Conservation (phyloP, 345 rosid species). For the Nasturtium officinale region DNA sequence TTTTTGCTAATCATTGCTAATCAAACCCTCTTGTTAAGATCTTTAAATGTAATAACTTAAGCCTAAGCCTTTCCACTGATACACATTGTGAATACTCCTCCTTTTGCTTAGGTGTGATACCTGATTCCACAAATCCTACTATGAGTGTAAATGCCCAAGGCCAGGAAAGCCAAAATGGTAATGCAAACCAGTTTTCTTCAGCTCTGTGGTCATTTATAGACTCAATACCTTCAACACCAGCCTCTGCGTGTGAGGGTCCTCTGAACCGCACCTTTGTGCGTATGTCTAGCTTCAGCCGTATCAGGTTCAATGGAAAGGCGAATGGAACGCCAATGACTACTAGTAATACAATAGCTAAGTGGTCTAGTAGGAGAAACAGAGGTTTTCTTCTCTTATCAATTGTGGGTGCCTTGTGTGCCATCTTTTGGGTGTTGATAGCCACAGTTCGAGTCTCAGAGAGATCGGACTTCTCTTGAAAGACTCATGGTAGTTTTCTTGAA, state of each 20-base stretch:
- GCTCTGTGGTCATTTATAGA: conserved; percentile 82
- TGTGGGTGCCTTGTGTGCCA: conserved; percentile 67
- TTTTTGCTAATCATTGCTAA: conserved; percentile 10
- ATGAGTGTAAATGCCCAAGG: conserved; percentile 21
- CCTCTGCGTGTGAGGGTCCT: conserved; percentile 81
- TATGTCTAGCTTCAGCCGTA: conserved; percentile 85
- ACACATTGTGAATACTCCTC: conserved; percentile 20
- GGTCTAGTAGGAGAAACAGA: conserved; percentile 45
- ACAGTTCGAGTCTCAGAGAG: conserved; percentile 47
- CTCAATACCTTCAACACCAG: conserved; percentile 87
- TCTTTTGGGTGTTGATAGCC: conserved; percentile 69
- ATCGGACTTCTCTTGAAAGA: conserved; percentile 30
- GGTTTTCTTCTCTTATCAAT: conserved; percentile 60
- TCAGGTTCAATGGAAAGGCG: conserved; percentile 50
- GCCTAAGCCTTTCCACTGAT: conserved; percentile 27
- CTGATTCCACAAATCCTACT: conserved; percentile 23
- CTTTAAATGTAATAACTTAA: not conserved
- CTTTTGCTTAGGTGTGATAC: conserved; percentile 40
- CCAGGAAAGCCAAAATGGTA: conserved; percentile 26
- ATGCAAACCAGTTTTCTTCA: conserved; percentile 60
- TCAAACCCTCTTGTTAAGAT: conserved; percentile 6
- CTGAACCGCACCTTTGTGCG: conserved; percentile 75
- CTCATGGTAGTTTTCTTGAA: conserved; percentile 16
- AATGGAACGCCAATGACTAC: conserved; percentile 40
- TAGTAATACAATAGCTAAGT: conserved; percentile 44